These are phyloP conservation scores for Grigorovia humatica DNA, from an alignment of 805 yeast genomes.

Conservation along the genomic window DNA sequence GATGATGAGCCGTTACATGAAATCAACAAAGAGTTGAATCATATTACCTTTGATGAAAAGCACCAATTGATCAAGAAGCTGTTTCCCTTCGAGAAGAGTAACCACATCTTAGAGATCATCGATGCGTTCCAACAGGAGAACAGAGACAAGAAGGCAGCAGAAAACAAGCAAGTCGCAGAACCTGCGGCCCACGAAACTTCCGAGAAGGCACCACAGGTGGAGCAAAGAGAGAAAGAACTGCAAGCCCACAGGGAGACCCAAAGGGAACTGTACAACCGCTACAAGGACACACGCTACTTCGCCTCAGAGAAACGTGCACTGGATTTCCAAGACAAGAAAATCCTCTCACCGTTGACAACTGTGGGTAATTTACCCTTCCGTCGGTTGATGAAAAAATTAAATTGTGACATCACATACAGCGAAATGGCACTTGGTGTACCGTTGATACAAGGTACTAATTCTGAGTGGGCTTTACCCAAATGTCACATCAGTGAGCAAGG, in stretches of 20 bases:
- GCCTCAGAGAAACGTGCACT: constrained; percentile 74
- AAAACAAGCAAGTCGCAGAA: constrained; percentile 12
- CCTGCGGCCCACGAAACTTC: constrained; percentile 1
- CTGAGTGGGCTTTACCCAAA: constrained; percentile 96
- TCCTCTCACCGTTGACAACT: constrained; percentile 91
- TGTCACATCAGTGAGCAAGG: constrained; percentile 76
- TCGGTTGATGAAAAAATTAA: constrained; percentile 78
- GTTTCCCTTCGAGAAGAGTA: constrained; percentile 48
- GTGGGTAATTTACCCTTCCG: constrained; percentile 96
- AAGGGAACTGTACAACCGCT: constrained; percentile 29
- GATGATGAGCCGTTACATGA: constrained; percentile 13
- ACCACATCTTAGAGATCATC: constrained; percentile 48
- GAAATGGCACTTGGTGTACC: constrained; percentile 93
- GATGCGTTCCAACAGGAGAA: constrained; percentile 43
- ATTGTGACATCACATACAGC: constrained; percentile 86
- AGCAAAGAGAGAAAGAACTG: constrained; percentile 18
- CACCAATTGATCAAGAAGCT: constrained; percentile 37
- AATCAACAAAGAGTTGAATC: constrained; percentile 52
- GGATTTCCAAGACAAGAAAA: constrained; percentile 62
- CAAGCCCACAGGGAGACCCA: constrained; percentile 27
- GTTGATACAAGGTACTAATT: constrained; percentile 75
- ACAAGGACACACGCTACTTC: constrained; percentile 66
- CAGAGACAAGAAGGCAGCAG: constrained; percentile 27
- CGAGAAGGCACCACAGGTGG: constrained; percentile 11
- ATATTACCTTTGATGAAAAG: constrained; percentile 37